These are phyloP conservation scores for Chytriomyces confervae DNA, from an alignment of 192 early-diverging fungal genomes.

Conservation along the genomic window DNA sequence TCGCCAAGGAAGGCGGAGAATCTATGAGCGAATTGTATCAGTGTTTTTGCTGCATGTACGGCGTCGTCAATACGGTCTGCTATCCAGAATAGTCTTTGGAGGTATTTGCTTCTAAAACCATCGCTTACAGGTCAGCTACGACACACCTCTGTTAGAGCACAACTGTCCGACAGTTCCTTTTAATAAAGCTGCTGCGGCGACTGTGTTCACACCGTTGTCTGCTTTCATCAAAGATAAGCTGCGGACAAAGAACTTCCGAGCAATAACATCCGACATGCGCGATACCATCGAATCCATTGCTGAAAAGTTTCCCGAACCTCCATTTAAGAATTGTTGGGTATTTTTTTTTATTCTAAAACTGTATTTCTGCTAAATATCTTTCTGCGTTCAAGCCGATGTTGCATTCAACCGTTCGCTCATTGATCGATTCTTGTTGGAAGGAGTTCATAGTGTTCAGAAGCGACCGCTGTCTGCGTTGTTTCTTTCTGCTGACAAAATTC, in stretches of 20 bases:
- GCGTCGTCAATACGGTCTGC: constrained; percentile 13
- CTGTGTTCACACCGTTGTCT: constrained; percentile 13
- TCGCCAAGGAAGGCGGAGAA: constrained; percentile 4
- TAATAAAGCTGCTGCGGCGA: constrained; percentile 10
- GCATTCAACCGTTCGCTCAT: constrained; percentile 14
- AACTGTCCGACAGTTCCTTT: background rate
- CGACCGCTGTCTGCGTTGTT: background rate
- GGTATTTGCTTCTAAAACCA: background rate
- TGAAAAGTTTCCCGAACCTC: constrained; percentile 29
- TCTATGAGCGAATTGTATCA: constrained; percentile 31
- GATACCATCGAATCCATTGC: constrained; percentile 24
- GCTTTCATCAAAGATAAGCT: constrained; percentile 13
- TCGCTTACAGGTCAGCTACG: constrained; percentile 7
- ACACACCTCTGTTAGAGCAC: constrained; percentile 22
- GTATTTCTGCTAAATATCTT: background rate
- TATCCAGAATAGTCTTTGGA: background rate
- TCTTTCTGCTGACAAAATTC: background rate
- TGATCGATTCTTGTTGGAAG: background rate
- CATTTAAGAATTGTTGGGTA: constrained; percentile 14
- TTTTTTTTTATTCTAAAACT: constrained; percentile 10
- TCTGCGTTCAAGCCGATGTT: constrained; percentile 7
- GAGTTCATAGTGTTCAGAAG: background rate
- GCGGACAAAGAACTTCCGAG: background rate
- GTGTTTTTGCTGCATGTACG: constrained; percentile 33
- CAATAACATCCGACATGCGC: constrained; percentile 22